A percentile compares a stretch with the other conserved stretches of the same genome.
These are phyloP conservation scores for Penicillium sp. DNA, from an alignment of 2,329 filamentous ascomycete species.

Conservation along the genomic window DNA sequence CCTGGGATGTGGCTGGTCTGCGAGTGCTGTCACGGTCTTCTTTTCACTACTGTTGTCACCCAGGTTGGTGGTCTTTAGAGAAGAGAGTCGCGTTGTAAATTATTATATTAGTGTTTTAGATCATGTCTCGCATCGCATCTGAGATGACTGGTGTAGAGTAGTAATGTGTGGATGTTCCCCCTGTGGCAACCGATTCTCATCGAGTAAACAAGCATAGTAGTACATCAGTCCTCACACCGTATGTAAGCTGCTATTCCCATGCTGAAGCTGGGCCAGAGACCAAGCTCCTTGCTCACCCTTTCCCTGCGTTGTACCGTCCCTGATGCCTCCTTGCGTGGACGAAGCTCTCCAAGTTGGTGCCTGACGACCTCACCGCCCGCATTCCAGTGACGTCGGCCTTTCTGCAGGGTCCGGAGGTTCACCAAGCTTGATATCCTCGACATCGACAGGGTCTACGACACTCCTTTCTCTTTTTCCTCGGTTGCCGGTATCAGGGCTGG, in stretches of 20 bases:
- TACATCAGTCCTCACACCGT: not conserved
- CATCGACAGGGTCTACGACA: not conserved
- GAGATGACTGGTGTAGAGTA: not conserved
- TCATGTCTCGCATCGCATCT: too few species aligned
- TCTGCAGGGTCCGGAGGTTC: conserved; percentile 17
- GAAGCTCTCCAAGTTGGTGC: conserved; percentile 8
- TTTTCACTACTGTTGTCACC: conserved; percentile 48
- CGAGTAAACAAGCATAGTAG: not conserved
- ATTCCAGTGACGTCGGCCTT: conserved; percentile 32
- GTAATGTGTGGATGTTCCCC: not conserved
- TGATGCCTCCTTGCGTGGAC: not conserved
- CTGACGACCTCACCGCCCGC: conserved; percentile 23
- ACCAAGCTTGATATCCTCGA: not conserved
- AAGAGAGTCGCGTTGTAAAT: conserved; percentile 32
- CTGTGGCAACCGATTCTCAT: not conserved
- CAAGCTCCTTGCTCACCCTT: not conserved
- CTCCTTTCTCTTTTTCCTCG: not conserved
- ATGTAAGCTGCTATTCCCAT: not conserved
- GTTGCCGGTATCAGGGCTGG: conserved; percentile 4
- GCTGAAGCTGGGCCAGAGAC: not conserved
- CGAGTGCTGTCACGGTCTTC: conserved; percentile 36
- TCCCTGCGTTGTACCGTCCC: not conserved
- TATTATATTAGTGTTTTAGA: too few species aligned
- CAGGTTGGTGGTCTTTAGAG: conserved; percentile 46
- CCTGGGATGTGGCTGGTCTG: not conserved